A percentile compares a stretch with the other conserved stretches of the same genome.
Evolutionary conservation across 768 basidiomycete genomes (phyloP).

Genomic region (Lactarius sanguifluus): DNA sequence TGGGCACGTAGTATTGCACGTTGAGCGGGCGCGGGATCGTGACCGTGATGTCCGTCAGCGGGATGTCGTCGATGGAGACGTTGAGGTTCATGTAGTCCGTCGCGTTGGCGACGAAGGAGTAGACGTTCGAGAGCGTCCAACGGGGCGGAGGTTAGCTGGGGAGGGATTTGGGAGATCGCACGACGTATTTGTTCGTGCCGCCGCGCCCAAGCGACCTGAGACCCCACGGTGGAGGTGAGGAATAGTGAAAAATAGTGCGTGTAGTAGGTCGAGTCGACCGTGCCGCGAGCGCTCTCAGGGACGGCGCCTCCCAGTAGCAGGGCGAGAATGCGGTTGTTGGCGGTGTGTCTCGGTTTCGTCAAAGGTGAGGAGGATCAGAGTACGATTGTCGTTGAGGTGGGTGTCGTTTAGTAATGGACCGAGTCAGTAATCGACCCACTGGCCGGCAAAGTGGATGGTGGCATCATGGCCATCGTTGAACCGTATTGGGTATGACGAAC

Average conservation of each 20-base stretch:
- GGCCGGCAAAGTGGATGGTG: constrained; percentile 44
- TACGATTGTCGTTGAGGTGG: constrained; percentile 52
- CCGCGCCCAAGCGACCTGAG: constrained; percentile 60
- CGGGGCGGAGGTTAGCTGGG: neutral
- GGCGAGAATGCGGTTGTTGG: constrained; percentile 49
- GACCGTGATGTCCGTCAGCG: too few species aligned
- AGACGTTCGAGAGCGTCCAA: constrained; percentile 31
- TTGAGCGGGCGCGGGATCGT: too few species aligned
- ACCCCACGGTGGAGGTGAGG: constrained; percentile 43
- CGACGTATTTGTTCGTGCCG: constrained; percentile 55
- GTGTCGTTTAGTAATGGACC: constrained; percentile 49
- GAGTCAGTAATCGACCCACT: constrained; percentile 53
- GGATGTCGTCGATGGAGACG: too few species aligned
- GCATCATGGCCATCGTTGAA: constrained; percentile 54
- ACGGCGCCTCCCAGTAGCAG: constrained; percentile 49
- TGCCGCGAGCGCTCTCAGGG: constrained; percentile 43
- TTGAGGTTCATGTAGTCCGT: too few species aligned
- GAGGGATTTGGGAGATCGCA: neutral
- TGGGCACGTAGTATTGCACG: too few species aligned
- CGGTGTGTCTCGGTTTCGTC: constrained; percentile 50
- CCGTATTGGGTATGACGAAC: constrained; percentile 59
- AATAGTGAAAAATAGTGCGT: constrained; percentile 56
- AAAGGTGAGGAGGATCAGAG: constrained; percentile 61
- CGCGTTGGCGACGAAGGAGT: too few species aligned
- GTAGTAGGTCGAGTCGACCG: constrained; percentile 54